These are phyloP conservation scores for Vanilla planifolia DNA, from an alignment of 106 monocot species.

Conservation along the genomic window DNA sequence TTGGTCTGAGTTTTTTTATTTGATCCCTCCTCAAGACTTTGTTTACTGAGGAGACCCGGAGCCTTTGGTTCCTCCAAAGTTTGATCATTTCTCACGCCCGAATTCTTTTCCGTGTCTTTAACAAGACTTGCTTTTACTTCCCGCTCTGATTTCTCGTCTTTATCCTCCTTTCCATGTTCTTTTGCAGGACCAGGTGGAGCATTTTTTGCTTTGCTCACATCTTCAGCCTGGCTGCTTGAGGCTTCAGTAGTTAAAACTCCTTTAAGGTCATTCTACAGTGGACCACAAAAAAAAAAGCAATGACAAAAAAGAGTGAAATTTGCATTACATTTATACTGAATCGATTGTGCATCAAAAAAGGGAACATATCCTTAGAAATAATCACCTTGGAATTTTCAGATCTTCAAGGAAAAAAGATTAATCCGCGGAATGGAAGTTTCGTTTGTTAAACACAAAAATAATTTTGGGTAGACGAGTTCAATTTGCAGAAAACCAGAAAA, in stretches of 20 bases:
- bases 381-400: not conserved
- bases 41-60: not conserved
- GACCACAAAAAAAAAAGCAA: not conserved
- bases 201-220: not conserved
- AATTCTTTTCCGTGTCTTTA: slow-evolving; percentile 4
- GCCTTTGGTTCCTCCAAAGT: slow-evolving; percentile 2
- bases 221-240: not conserved
- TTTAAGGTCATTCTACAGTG: slow-evolving; percentile 4
- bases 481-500: not conserved
- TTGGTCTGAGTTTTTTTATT: slow-evolving; percentile 3
- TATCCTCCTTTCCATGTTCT: slow-evolving; percentile 15
- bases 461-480: not conserved
- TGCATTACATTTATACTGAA: not conserved
- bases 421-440: not conserved
- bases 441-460: not conserved
- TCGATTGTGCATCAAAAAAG: not conserved
- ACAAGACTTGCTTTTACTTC: slow-evolving; percentile 10
- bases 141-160: slow-evolving; percentile 5
- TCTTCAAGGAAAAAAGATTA: not conserved
- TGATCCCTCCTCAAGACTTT: slow-evolving; percentile 10
- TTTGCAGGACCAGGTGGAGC: slow-evolving; percentile 13
- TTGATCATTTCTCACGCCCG: slow-evolving; percentile 7
- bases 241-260: not conserved
- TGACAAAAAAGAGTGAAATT: slow-evolving; percentile 1
- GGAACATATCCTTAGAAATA: not conserved